These are phyloP conservation scores for Yamadazyma sp. DNA, from an alignment of 805 yeast genomes.

Conservation along the genomic window DNA sequence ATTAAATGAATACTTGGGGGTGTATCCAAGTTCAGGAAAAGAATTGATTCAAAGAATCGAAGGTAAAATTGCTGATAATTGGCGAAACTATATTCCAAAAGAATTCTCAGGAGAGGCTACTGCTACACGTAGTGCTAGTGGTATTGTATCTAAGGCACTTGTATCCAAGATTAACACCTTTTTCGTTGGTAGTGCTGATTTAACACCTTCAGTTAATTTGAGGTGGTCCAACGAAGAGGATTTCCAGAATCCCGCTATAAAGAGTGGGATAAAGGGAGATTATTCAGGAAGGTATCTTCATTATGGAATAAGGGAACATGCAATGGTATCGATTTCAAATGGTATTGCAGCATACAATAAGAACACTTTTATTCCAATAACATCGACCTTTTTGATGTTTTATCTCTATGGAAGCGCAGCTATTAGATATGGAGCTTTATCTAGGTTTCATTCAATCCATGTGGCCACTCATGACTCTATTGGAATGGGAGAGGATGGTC, in stretches of 20 bases:
- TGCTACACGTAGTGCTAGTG: conserved; percentile 25
- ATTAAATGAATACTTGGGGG: conserved; percentile 16
- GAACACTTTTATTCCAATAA: conserved; percentile 36
- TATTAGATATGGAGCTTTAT: conserved; percentile 47
- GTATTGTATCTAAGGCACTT: conserved; percentile 25
- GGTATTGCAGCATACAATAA: conserved; percentile 30
- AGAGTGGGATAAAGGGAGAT: conserved; percentile 25
- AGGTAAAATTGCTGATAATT: conserved; percentile 24
- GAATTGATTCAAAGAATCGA: conserved; percentile 22
- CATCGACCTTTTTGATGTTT: conserved; percentile 36
- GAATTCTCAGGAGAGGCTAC: conserved; percentile 19
- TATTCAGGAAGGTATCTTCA: conserved; percentile 29
- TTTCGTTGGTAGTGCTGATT: conserved; percentile 36
- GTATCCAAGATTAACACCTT: conserved; percentile 22
- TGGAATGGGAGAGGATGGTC: conserved; percentile 59
- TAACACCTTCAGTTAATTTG: conserved; percentile 28
- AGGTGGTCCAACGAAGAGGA: conserved; percentile 25
- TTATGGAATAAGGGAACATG: conserved; percentile 33
- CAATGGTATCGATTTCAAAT: conserved; percentile 30
- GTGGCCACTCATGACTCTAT: conserved; percentile 58
- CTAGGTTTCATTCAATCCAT: conserved; percentile 45
- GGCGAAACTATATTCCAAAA: conserved; percentile 21
- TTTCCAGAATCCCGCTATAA: conserved; percentile 24
- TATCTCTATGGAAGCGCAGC: conserved; percentile 50
- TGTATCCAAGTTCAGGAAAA: conserved; percentile 24